Evolutionary conservation across 179 eudicot genomes (phyloP), one percentile per base, ranked within the genome.

Genomic region (Beta corolliflora): DNA sequence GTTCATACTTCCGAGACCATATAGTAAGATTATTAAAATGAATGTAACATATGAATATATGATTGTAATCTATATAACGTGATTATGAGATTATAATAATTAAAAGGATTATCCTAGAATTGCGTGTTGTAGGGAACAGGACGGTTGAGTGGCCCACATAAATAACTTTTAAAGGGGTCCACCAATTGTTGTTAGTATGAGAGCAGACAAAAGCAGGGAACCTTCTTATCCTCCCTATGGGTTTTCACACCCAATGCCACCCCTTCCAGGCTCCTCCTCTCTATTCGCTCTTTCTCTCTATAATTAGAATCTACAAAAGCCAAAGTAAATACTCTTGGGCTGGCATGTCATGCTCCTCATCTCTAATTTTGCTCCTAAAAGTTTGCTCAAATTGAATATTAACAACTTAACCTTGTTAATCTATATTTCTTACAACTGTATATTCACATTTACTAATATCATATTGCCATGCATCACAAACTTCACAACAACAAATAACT

Each of bases 151-250:
- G 86, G 81, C 76, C 81, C 81, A 84, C 83, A 25, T 13, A 2
- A 60, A 11, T 5, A 31, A 9, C 70, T 67, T 83, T 83, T 79
- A 45, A 16, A 1, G 25, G 87, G 84, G 19, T 76, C 82, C 80
- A 74, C 77, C 41, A 74, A 64, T 31, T 56, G 81, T 29, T 81
- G 79, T 63, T 77, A 66, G 77, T 45, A 46, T 68, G 75, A 82
- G 83, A 79, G 84, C 80, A 85, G 85, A 82, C 87, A 82, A 85
- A 85, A 85, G 87, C 87, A 77, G 87, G 80, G 84, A 81, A 85
- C 80, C 85, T 85, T 81, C 87, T 85, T 81, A 81, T 84, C 87
- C 82, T 74, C 65, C 87, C 77, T 75, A 53, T 85, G 83, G 73
- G 77, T 69, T 81, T 85, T 85, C 87, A 85, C 85, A 82, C 83